phyloP scores from a whole-genome alignment of 202 grass and related monocot species.

The Carex sylvatica region DNA sequence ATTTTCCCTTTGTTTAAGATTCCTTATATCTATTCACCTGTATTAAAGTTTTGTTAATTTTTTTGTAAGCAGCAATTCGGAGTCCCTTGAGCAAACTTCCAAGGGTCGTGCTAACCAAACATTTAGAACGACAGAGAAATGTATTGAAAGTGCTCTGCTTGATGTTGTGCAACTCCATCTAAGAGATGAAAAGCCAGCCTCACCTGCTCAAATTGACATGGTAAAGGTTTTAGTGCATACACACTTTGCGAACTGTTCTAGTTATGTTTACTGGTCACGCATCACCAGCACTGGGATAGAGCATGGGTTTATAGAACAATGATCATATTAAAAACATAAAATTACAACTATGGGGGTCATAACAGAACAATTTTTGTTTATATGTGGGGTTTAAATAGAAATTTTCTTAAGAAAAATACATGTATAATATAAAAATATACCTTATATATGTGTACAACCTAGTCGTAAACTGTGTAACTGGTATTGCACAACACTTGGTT shows the following conservation, averaged over 20 bases:
- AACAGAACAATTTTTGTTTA: too few species aligned
- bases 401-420: too few species aligned
- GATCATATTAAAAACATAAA: too few species aligned
- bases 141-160: constrained; percentile 57
- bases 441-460: not conserved
- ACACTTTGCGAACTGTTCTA: not conserved
- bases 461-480: not conserved
- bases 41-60: not conserved
- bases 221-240: constrained; percentile 36
- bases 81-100: constrained; percentile 25
- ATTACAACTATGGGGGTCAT: too few species aligned
- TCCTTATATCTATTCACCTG: not conserved
- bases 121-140: constrained; percentile 62
- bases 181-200: constrained; percentile 55
- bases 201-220: constrained; percentile 71
- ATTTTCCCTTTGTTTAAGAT: constrained; percentile 13
- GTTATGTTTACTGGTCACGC: not conserved
- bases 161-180: constrained; percentile 88
- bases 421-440: too few species aligned
- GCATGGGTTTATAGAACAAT: not conserved
- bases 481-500: not conserved
- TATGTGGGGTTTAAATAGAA: too few species aligned
- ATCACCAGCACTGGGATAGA: constrained; percentile 1
- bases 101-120: constrained; percentile 35
- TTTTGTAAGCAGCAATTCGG: constrained; percentile 15